Evolutionary conservation across 306 rosid species (phyloP), one percentile per base, ranked within the genome.

Genomic region (Prunus davidiana): DNA sequence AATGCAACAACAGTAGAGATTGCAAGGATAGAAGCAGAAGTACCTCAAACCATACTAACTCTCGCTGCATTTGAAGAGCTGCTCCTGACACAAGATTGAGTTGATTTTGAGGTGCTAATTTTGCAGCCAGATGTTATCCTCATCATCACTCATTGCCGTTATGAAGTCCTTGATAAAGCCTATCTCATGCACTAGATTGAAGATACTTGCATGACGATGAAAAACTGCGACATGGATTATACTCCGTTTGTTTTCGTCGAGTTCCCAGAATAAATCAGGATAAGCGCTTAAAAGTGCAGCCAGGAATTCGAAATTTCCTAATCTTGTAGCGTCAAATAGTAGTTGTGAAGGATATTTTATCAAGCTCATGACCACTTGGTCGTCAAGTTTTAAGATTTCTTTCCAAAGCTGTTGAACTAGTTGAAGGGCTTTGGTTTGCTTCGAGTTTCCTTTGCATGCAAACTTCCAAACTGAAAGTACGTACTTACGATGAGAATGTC

Each of bases 281-380:
- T 76, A 73, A 11, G 64, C 32, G 38, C 41, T 16, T 9, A 84
- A 62, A 8, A 84, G 77, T 3, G 13, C 51, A 9, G 54, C 54
- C 43, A 84, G 38, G 28, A 83, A 79, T 58, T 83, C 87, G 45
- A 49, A 45, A 46, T 79, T 84, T 9, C 87, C 87, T 12, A 46
- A 34, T 10, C 57, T 5, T 5, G 84, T 69, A 8, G 80, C 87
- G n/a, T 72, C 76, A 47, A 72, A 56, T 10, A 80, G 9, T 43
- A 73, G 19, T 1, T 57, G 49, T 5, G 73, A 12, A 1, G 76
- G 82, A 12, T 3, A 0, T n/a, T 5, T 20, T 22, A 76, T 56
- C 56, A 84, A 32, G 8, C 19, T 18, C 22, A 38, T 52, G 58
- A 79, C 67, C 2, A 30, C 11, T 2, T 18, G 3, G 1, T 72